Base-by-base conservation (phyloP, 1,284 basidiomycete genomes). In the Boletus sp. region DNA sequence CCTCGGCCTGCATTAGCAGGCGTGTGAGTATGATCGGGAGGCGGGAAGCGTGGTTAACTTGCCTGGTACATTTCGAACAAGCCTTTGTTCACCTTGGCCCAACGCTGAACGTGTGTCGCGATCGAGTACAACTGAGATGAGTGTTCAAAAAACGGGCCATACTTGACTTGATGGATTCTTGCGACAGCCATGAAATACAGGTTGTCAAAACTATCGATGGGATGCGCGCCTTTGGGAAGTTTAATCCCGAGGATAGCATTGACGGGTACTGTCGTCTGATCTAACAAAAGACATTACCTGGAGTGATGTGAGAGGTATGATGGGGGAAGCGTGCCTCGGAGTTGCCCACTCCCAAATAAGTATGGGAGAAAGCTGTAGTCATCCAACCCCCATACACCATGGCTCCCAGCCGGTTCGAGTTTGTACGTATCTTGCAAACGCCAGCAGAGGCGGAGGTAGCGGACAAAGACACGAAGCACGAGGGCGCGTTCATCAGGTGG, bases 341-440 rank as follows among this genome's bases (percentile, higher is more conserved):
- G 75, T 69, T 98, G 92, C 2, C 84, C 91, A 52, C 93, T 91
- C 5, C 95, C 95, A 62, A 96, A 90, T 8, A 96, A 78, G 65
- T 98, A 98, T 20, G 88, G 85, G 20, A 96, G 73, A 69, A 96
- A 96, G 45, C 80, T 82, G 53, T 88, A 96, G 65, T 99, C 96
- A 65, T 99, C 94, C 29, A 99, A 72, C 0, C 95, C 95, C 95
- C 95, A 99, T 0, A 98, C 95, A 8, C 95, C 95, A 62, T 99
- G 96, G 54, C 90, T 94, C 3, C 95, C 95, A 0, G 95, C 95
- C 4, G 96, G 95, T 68, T 99, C 95, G 7, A 99, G 81, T 38
- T 77, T 82, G 65, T 98, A 99, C 20, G 82, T 80, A 58, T 92
- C 88, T 64, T 99, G 96, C 26, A 97, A 74, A 43, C 77, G 77